phyloP scores from a whole-genome alignment of 1,139 yeast species.

The Geotrichum aggregatum region DNA sequence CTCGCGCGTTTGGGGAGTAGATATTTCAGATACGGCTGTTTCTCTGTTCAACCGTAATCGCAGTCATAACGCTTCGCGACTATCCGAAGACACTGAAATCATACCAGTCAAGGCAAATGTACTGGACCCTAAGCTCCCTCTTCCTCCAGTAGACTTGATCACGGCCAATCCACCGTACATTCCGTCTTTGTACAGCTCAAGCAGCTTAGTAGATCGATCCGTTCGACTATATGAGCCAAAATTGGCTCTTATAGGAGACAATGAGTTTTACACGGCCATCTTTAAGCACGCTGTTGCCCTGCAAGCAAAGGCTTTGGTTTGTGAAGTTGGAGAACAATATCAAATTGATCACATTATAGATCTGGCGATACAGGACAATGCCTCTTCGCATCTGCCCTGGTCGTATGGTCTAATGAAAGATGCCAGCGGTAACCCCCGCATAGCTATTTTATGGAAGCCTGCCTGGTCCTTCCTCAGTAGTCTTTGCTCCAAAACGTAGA shows the following conservation, averaged over 20 bases:
- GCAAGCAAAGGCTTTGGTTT: slow-evolving; percentile 44
- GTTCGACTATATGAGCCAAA: slow-evolving; percentile 72
- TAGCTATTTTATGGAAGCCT: slow-evolving; percentile 38
- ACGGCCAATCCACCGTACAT: slow-evolving; percentile 91
- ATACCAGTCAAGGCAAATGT: slow-evolving; percentile 25
- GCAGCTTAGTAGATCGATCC: slow-evolving; percentile 47
- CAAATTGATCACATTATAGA: slow-evolving; percentile 35
- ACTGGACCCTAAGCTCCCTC: slow-evolving; percentile 22
- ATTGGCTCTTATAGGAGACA: slow-evolving; percentile 70
- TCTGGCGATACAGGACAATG: slow-evolving; percentile 20
- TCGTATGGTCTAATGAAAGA: slow-evolving; percentile 35
- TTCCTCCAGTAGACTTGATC: slow-evolving; percentile 46
- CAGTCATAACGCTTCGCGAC: slow-evolving; percentile 18
- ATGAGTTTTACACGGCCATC: slow-evolving; percentile 63
- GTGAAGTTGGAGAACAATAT: slow-evolving; percentile 43
- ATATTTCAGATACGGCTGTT: slow-evolving; percentile 55
- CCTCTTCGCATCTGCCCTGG: slow-evolving; percentile 27
- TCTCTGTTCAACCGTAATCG: slow-evolving; percentile 49
- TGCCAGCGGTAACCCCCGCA: slow-evolving; percentile 36
- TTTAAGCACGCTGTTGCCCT: slow-evolving; percentile 44
- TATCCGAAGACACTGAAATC: background rate
- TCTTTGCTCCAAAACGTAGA: background rate
- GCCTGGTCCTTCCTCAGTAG: background rate
- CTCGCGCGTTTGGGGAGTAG: slow-evolving; percentile 49
- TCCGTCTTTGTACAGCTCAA: slow-evolving; percentile 44